Evolutionary conservation across 768 basidiomycete genomes (phyloP).

Genomic region (Cystobasidium onofrii): DNA sequence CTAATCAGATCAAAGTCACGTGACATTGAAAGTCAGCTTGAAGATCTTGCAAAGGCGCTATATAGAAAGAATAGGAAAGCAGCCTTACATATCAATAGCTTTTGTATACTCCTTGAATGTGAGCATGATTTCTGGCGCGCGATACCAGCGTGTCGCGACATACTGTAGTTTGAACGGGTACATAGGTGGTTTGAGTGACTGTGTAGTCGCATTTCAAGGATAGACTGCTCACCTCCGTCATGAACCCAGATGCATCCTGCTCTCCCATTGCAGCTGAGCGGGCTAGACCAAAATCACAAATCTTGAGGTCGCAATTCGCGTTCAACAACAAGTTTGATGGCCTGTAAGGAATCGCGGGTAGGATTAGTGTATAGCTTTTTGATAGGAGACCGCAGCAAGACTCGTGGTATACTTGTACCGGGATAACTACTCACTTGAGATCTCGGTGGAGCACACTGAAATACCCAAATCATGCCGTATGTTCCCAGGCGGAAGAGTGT

Average conservation of each 20-base stretch:
- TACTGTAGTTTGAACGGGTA: no score
- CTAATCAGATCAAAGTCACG: not conserved
- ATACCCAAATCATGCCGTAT: not conserved
- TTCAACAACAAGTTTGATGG: slow-evolving; percentile 92
- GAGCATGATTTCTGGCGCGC: slow-evolving; percentile 95
- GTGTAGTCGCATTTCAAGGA: no score
- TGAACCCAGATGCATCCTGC: slow-evolving; percentile 59
- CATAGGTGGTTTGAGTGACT: no score
- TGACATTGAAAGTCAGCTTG: not conserved
- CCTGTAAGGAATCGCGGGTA: not conserved
- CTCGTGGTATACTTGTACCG: no score
- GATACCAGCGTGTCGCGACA: slow-evolving; percentile 97
- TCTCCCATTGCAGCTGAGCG: slow-evolving; percentile 47
- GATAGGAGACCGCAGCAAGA: no score
- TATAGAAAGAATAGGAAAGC: no score
- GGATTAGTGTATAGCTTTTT: no score
- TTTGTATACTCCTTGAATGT: slow-evolving; percentile 93
- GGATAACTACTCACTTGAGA: slow-evolving; percentile 49
- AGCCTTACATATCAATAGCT: slow-evolving; percentile 50
- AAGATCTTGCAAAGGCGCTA: not conserved
- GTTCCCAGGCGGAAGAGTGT: no score
- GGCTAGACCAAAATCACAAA: slow-evolving; percentile 84
- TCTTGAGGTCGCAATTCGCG: slow-evolving; percentile 48
- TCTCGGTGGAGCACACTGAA: slow-evolving; percentile 53
- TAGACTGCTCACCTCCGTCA: slow-evolving; percentile 53